Evolutionary conservation across 1,284 basidiomycete species (phyloP).

Genomic region (Apiotrichum veenhuisii): DNA sequence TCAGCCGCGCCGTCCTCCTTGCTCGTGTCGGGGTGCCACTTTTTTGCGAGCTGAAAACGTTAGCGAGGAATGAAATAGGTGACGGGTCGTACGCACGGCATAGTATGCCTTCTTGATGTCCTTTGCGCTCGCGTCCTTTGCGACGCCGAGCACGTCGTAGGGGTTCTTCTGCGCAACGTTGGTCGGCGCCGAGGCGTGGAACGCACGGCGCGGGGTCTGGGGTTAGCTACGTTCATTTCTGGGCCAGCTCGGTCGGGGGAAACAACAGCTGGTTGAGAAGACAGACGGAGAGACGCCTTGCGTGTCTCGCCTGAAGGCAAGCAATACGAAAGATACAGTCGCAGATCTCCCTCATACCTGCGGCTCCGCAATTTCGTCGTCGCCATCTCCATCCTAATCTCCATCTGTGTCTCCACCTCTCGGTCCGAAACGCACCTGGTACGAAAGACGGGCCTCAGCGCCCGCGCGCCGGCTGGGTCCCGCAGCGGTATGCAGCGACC

Average conservation of each 20-base stretch:
- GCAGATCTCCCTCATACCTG: too few relatives aligned
- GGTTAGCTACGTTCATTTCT: not conserved
- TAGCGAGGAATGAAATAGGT: too few relatives aligned
- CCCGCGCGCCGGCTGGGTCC: not conserved
- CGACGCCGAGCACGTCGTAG: conserved; percentile 84
- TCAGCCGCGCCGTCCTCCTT: conserved; percentile 86
- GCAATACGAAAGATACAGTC: too few relatives aligned
- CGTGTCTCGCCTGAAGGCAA: too few relatives aligned
- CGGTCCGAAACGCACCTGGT: not conserved
- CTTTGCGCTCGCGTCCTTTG: conserved; percentile 71
- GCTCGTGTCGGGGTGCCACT: conserved; percentile 97
- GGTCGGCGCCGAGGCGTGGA: conserved; percentile 65
- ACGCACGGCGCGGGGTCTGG: conserved; percentile 51
- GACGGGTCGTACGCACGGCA: conserved; percentile 65
- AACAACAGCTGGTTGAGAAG: not conserved
- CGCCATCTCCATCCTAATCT: too few relatives aligned
- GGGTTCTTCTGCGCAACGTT: conserved; percentile 73
- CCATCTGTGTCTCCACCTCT: not conserved
- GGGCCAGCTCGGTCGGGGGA: not conserved
- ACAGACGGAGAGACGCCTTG: too few relatives aligned
- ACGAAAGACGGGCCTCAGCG: not conserved
- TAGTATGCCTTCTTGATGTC: conserved; percentile 99
- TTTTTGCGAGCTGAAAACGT: conserved; percentile 89
- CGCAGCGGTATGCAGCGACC: conserved; percentile 7
- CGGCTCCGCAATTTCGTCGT: too few relatives aligned